Base-by-base conservation (phyloP, 768 basidiomycete species). In the Hysterangium stoloniferum region DNA sequence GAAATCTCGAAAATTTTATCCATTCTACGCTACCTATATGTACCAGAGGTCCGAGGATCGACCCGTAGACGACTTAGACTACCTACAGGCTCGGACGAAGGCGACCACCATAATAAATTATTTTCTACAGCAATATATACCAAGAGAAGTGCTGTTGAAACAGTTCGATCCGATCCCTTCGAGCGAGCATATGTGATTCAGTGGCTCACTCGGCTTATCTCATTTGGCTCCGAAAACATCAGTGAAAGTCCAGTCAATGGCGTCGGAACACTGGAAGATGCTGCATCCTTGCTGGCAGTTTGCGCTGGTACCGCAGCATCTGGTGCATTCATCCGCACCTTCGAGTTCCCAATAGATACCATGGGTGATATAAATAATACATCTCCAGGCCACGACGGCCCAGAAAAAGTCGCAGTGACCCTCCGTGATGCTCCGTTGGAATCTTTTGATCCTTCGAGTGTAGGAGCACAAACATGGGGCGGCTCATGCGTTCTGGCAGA, bases 401-500 rank as follows among this genome's bases (percentile, higher is more conserved):
- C 6, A 2, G 58, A 57, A 37, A 34, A 52, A 54, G 56, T 71
- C 33, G 57, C 65, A 9, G 66, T 85, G 9, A 60, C 68, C 45
- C 58, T 93, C 43, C 79, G 70, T 27, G 90, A 92, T 61, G 73
- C 80, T 1, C 78, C 86, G 1, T 65, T 90, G 36, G 75, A 81
- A 44, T 81, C 86, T 49, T 66, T 72, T n/a, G 83, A 87, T 56
- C 82, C 79, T 55, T 66, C 70, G 11, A 84, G 80, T 48, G 79
- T 90, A 15, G 90, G 90, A 1, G 81, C 87, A 24, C 90, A 92
- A 66, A 93, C 89, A 0, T 94, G 90, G 91, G 89, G 88, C 3
- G 79, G 84, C 8, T 84, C 87, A 3, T 89, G 84, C 56, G 77
- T 93, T 6, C 71, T 94, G 49, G 78, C 88, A 0, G 84, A 88